Percentiles rank a stretch among this genome's conserved stretches.
phyloP scores from a whole-genome alignment of 805 yeast species.

The Candida maesae region DNA sequence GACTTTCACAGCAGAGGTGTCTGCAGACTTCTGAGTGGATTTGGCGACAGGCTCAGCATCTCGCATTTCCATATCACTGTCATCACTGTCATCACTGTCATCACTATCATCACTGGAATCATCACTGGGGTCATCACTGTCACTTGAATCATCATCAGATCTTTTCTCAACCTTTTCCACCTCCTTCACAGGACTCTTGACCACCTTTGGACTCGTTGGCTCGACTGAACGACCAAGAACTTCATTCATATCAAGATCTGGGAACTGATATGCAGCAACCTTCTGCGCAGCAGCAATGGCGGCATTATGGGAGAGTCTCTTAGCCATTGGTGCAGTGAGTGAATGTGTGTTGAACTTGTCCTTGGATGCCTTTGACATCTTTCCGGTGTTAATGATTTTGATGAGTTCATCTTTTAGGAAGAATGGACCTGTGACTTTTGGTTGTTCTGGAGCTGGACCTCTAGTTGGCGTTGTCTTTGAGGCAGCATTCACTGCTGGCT shows the following conservation, averaged over 20 bases:
- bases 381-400: neutral
- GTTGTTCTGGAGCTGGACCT: neutral
- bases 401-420: neutral
- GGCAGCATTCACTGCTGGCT: neutral
- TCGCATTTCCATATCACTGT: neutral
- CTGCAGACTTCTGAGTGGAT: too few relatives aligned
- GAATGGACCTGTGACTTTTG: neutral
- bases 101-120: neutral
- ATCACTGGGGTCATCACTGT: neutral
- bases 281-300: slow-evolving; percentile 6
- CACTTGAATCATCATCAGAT: too few relatives aligned
- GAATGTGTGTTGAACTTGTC: slow-evolving; percentile 11
- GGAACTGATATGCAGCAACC: slow-evolving; percentile 8
- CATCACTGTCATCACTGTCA: neutral
- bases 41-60: neutral
- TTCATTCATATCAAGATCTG: slow-evolving; percentile 3
- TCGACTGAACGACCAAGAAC: neutral
- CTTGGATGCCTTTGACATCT: neutral
- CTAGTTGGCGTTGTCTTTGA: too few relatives aligned
- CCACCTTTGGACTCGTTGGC: neutral
- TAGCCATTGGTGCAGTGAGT: slow-evolving; percentile 5
- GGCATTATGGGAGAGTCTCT: neutral
- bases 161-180: neutral
- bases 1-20: too few relatives aligned
- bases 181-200: neutral